Evolutionary conservation across 192 early-diverging fungal species (phyloP).

Genomic region (Rhizoclosmatium sp.): DNA sequence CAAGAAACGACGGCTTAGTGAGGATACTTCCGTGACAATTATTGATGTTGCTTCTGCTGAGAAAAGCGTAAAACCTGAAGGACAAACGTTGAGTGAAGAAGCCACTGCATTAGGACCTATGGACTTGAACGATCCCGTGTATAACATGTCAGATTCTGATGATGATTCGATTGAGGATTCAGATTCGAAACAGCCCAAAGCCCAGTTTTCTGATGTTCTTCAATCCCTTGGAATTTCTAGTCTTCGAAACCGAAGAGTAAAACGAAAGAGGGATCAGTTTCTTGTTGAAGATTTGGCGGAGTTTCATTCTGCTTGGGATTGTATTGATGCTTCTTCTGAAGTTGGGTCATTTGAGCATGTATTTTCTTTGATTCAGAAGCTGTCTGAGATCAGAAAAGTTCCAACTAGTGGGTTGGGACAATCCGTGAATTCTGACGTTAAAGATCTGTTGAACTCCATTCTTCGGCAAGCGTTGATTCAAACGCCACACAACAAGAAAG

Average conservation of each 20-base stretch:
- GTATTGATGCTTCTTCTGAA: neutral
- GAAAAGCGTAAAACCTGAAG: too few relatives aligned
- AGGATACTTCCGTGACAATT: neutral
- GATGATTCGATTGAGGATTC: neutral
- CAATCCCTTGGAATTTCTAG: neutral
- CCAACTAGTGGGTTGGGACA: neutral
- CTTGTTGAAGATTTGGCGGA: neutral
- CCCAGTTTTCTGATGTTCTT: slow-evolving; percentile 7
- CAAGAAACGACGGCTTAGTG: slow-evolving; percentile 24
- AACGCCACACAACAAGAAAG: slow-evolving; percentile 48
- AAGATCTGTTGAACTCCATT: slow-evolving; percentile 29
- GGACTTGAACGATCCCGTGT: slow-evolving; percentile 14
- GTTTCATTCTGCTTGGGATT: neutral
- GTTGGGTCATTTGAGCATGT: slow-evolving; percentile 10
- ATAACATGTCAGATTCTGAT: neutral
- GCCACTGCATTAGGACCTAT: neutral
- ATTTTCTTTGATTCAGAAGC: slow-evolving; percentile 1
- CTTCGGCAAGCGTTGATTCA: slow-evolving; percentile 38
- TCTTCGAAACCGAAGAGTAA: neutral
- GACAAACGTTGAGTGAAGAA: neutral
- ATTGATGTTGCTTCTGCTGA: too few relatives aligned
- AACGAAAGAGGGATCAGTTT: slow-evolving; percentile 3
- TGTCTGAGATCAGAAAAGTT: neutral
- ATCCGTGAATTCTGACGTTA: neutral
- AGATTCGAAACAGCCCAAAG: neutral